Base-by-base conservation (phyloP, 2,329 filamentous ascomycete species). In the Penicillium sp. region DNA sequence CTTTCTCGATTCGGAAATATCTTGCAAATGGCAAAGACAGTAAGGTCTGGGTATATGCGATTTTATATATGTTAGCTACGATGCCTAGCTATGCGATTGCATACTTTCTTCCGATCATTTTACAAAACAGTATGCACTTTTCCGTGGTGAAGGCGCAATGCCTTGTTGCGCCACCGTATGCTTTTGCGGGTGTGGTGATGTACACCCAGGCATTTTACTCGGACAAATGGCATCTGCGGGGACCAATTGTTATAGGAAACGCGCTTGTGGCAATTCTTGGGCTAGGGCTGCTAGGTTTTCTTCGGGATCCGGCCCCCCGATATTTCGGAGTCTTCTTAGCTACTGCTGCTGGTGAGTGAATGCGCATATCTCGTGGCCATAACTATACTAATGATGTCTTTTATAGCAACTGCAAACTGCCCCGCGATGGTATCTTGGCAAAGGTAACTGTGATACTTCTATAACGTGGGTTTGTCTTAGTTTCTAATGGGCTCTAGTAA, bases 301-400 rank as follows among this genome's bases (percentile, higher is more conserved):
- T 81, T 41, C 62, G 71, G 9, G 78, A 71, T 60, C 61, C 82
- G 1, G 77, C 67, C 1, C 81, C 84, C 8, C 81, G 87, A 46
- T 90, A 90, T 72, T 86, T 90, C 60, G 88, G 87, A 51, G 80
- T 89, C 52, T 91, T 91, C 75, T 74, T 91, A 43, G 80, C 84
- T 36, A 87, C 87, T 1, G 86, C 87, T 1, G 89, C 87, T 11
- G 85, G 86, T 64, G 90, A 90, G 71, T 81, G 83, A 62, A 39
- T 41, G 10, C 16, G 27, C 18, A 42, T 13, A 2, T 35, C 4
- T 19, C 32, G 10, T 30, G 34, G 44, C 10, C 39, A 10, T 13
- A 13, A 16, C 9, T 23, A n/a, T n/a, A n/a, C 16, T 38, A 29
- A 34, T 47, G 10, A 47, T 14, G 11, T n/a, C 7, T 26, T 23